phyloP scores from a whole-genome alignment of 306 rosid genomes.

The Begonia loranthoides region DNA sequence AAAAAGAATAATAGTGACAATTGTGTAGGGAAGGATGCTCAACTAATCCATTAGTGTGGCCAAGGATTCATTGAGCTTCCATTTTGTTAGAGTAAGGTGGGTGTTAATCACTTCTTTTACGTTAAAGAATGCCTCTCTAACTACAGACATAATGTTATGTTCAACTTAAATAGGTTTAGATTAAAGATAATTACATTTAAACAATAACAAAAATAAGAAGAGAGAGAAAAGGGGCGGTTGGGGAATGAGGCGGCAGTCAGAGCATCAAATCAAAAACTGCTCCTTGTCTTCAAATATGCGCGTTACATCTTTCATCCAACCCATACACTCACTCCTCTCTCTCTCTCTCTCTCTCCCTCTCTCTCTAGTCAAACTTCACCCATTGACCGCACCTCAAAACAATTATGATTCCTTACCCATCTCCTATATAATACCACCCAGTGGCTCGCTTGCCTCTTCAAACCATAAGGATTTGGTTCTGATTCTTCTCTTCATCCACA shows the following conservation, averaged over 20 bases:
- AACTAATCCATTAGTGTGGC: too few relatives aligned
- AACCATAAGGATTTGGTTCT: not conserved
- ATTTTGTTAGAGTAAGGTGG: too few relatives aligned
- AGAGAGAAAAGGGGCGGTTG: constrained; percentile 5
- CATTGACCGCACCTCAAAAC: not conserved
- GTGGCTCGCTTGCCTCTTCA: not conserved
- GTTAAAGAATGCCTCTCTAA: too few relatives aligned
- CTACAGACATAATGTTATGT: too few relatives aligned
- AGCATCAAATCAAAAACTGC: constrained; percentile 1
- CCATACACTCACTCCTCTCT: not conserved
- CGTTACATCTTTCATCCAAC: constrained; percentile 12
- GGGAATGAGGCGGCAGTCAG: constrained; percentile 12
- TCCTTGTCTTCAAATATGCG: constrained; percentile 12
- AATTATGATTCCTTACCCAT: not conserved
- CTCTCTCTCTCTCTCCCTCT: constrained; percentile 4
- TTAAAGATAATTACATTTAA: too few relatives aligned
- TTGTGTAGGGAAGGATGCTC: too few relatives aligned
- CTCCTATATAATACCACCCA: constrained; percentile 2
- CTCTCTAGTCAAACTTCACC: constrained; percentile 14
- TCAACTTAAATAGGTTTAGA: too few relatives aligned
- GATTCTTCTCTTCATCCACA: not conserved
- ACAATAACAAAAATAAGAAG: not conserved
- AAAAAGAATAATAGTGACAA: too few relatives aligned
- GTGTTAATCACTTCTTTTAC: too few relatives aligned
- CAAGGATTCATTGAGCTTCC: too few relatives aligned